These are phyloP conservation scores for Binderoboletus segoi DNA, from an alignment of 1,284 basidiomycete species.

Conservation along the genomic window DNA sequence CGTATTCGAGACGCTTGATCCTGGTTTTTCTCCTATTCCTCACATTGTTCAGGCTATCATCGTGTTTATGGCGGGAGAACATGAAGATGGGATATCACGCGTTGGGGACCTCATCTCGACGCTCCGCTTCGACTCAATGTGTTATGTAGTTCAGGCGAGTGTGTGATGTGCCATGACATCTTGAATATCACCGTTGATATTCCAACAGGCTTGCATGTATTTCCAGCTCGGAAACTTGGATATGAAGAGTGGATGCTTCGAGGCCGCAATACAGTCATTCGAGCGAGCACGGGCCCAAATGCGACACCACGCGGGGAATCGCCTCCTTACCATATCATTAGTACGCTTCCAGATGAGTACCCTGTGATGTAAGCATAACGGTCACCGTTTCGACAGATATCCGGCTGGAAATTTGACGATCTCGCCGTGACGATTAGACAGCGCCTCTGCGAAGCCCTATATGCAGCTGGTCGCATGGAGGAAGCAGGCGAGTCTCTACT, in stretches of 20 bases:
- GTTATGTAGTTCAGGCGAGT: neutral
- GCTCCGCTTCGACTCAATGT: neutral
- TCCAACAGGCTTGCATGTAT: slow-evolving; percentile 4
- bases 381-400: neutral
- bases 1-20: neutral
- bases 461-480: no score
- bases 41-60: neutral
- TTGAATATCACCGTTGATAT: neutral
- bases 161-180: neutral
- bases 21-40: no score
- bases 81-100: slow-evolving; percentile 1
- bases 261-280: slow-evolving; percentile 2
- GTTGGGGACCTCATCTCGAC: slow-evolving; percentile 2
- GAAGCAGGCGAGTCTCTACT: no score
- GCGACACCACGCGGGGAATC: neutral
- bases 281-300: neutral
- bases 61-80: slow-evolving; percentile 4
- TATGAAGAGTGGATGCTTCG: neutral
- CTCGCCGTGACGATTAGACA: no score
- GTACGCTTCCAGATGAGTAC: neutral
- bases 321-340: neutral
- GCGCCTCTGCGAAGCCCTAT: no score
- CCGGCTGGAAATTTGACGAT: no score
- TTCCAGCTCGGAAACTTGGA: neutral
- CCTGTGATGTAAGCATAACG: neutral